phyloP scores from a whole-genome alignment of 768 basidiomycete species.

The Auriscalpium vulgare region DNA sequence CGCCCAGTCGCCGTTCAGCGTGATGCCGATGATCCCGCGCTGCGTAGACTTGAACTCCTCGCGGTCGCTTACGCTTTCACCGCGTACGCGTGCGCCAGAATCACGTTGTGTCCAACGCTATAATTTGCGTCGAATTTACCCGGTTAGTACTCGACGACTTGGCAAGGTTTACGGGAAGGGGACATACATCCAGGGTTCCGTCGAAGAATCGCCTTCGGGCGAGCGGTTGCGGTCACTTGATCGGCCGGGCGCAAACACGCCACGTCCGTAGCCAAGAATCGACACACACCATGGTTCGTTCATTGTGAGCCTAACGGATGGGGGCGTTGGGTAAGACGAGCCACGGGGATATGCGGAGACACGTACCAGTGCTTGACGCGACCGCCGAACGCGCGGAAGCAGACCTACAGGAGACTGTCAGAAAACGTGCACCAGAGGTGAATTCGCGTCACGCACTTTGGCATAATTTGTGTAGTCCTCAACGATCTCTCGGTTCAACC shows the following conservation, averaged over 20 bases:
- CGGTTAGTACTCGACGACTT: no score
- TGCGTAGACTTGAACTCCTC: constrained; percentile 56
- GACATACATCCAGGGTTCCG: constrained; percentile 64
- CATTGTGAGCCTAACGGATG: constrained; percentile 50
- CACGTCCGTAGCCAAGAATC: constrained; percentile 62
- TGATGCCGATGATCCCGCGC: constrained; percentile 69
- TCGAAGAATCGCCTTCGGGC: constrained; percentile 53
- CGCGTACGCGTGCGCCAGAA: constrained; percentile 62
- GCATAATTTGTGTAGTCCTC: constrained; percentile 58
- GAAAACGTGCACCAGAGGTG: background rate
- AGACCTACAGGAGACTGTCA: constrained; percentile 32
- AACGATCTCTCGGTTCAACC: constrained; percentile 68
- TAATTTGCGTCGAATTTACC: constrained; percentile 1
- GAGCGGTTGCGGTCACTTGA: constrained; percentile 56
- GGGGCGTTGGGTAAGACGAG: constrained; percentile 10
- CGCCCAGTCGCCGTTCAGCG: constrained; percentile 69
- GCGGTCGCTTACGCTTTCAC: constrained; percentile 61
- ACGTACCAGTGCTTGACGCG: constrained; percentile 66
- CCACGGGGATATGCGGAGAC: background rate
- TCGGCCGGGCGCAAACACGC: constrained; percentile 64
- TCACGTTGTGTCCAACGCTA: constrained; percentile 60
- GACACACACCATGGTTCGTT: constrained; percentile 74
- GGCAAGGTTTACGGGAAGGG: background rate
- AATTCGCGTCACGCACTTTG: constrained; percentile 8
- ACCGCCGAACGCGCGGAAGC: constrained; percentile 70